phyloP scores from a whole-genome alignment of 1,139 yeast species.

The Hemisphaericaspora xylanilytica region DNA sequence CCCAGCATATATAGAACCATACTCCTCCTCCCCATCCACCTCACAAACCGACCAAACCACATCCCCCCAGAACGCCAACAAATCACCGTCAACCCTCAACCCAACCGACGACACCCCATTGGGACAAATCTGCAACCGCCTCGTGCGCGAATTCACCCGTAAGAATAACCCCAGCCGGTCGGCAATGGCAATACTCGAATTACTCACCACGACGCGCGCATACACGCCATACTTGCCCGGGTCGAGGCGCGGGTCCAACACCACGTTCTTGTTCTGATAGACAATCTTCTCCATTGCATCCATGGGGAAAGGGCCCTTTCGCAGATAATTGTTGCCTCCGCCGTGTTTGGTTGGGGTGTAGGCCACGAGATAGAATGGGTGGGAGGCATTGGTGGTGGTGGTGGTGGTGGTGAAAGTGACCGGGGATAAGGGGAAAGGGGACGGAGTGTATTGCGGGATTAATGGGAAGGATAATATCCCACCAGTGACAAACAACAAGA shows the following conservation, averaged over 20 bases:
- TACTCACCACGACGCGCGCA: slow-evolving; percentile 7
- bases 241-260: slow-evolving; percentile 3
- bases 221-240: slow-evolving; percentile 4
- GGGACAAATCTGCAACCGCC: slow-evolving; percentile 11
- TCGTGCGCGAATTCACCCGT: slow-evolving; percentile 11
- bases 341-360: slow-evolving; percentile 3
- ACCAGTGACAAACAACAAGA: too few relatives aligned
- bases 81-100: slow-evolving; percentile 6
- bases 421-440: too few relatives aligned
- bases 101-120: slow-evolving; percentile 7
- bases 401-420: too few relatives aligned
- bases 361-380: slow-evolving; percentile 5
- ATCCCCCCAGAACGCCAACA: slow-evolving; percentile 2
- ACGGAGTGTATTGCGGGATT: too few relatives aligned
- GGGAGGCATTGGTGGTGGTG: too few relatives aligned
- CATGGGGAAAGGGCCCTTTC: too few relatives aligned
- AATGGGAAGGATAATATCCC: too few relatives aligned
- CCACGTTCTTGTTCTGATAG: slow-evolving; percentile 4
- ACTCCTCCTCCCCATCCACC: slow-evolving; percentile 2
- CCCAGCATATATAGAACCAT: slow-evolving; percentile 9
- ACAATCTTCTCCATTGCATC: slow-evolving; percentile 4
- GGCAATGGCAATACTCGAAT: slow-evolving; percentile 6
- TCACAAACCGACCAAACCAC: slow-evolving; percentile 9
- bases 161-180: slow-evolving; percentile 4
- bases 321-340: not conserved